These are phyloP conservation scores for Linnemannia exigua DNA, from an alignment of 192 early-diverging fungal genomes.

Conservation along the genomic window DNA sequence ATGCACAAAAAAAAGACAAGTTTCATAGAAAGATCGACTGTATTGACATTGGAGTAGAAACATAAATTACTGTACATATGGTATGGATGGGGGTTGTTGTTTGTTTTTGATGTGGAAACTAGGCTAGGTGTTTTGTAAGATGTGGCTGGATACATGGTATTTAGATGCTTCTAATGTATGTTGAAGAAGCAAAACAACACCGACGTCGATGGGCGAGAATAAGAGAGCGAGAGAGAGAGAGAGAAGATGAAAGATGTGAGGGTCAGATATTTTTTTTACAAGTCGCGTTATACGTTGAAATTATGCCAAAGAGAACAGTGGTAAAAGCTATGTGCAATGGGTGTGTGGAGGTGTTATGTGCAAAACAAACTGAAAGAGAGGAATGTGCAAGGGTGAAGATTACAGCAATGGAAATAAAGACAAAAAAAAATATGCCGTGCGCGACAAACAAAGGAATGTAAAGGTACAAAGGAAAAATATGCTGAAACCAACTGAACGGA, in stretches of 20 bases:
- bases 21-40: no score
- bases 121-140: not conserved
- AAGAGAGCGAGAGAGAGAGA: not conserved
- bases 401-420: not conserved
- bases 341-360: not conserved
- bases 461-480: no score
- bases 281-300: not conserved
- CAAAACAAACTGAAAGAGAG: no score
- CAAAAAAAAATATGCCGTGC: not conserved
- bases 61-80: no score
- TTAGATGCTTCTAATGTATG: not conserved
- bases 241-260: not conserved
- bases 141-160: no score
- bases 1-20: no score
- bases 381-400: not conserved
- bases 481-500: no score
- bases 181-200: not conserved
- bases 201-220: not conserved
- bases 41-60: no score
- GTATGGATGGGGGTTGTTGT: not conserved
- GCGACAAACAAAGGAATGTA: not conserved
- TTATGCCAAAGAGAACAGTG: not conserved
- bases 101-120: no score
- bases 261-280: no score
- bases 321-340: no score